A percentile compares a stretch with the other conserved stretches of the same genome.
Conservation (phyloP, 371 early-diverging fungal genomes). For the Cokeromyces recurvatus region DNA sequence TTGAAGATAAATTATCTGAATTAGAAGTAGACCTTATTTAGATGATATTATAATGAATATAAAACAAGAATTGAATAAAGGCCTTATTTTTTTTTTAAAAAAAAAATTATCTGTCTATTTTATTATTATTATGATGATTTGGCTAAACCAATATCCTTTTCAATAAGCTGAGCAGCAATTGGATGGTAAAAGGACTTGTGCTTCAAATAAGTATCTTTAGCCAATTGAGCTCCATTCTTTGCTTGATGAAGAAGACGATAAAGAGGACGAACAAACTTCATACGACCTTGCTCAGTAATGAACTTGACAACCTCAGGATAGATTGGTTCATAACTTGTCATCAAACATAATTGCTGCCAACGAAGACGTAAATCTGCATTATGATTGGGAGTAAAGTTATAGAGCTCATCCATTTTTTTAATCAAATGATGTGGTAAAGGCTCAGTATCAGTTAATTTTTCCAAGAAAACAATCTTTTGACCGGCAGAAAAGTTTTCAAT, state of each 20-base stretch:
- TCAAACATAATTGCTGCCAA: constrained; percentile 83
- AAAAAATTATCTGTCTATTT: no score
- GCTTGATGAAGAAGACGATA: constrained; percentile 64
- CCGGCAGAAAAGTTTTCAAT: constrained; percentile 64
- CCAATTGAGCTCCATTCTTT: constrained; percentile 69
- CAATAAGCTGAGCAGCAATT: constrained; percentile 79
- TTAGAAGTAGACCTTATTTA: constrained; percentile 48
- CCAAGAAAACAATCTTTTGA: constrained; percentile 85
- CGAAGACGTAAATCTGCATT: constrained; percentile 88
- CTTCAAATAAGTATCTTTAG: constrained; percentile 73
- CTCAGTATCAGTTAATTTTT: constrained; percentile 61
- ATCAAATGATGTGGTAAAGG: constrained; percentile 62
- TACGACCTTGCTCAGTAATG: constrained; percentile 85
- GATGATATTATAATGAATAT: no score
- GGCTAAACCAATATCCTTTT: constrained; percentile 74
- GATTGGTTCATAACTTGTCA: constrained; percentile 71
- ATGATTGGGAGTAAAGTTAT: constrained; percentile 61
- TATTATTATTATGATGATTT: no score
- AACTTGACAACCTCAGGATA: constrained; percentile 75
- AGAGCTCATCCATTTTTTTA: constrained; percentile 69
- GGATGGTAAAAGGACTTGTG: constrained; percentile 89
- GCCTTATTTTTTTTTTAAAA: no score
- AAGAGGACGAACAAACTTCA: constrained; percentile 90
- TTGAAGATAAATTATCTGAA: constrained; percentile 60
- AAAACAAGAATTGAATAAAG: no score